phyloP scores from a whole-genome alignment of 345 rosid species.

The Fremontodendron californicum region DNA sequence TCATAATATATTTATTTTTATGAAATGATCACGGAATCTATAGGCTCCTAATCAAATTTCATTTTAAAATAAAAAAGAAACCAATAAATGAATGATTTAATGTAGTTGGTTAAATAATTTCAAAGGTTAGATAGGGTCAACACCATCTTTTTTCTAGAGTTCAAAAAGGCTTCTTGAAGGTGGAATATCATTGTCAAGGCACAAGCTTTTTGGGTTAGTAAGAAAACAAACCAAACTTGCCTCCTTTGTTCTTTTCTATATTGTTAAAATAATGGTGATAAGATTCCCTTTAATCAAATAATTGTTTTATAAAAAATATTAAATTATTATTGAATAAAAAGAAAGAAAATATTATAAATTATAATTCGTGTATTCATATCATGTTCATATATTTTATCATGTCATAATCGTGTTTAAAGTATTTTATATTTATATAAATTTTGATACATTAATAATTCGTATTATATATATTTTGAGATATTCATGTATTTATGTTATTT shows the following conservation, averaged over 20 bases:
- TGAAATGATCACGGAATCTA: background rate
- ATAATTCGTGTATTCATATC: no score
- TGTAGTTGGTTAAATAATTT: background rate
- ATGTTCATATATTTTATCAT: no score
- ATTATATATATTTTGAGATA: no score
- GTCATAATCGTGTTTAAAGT: no score
- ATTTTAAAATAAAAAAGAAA: background rate
- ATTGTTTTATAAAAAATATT: background rate
- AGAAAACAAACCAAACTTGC: constrained; percentile 14
- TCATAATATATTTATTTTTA: no score
- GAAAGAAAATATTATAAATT: background rate
- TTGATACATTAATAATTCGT: no score
- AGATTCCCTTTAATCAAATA: background rate
- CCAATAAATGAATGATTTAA: background rate
- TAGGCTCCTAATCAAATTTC: background rate
- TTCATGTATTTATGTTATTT: no score
- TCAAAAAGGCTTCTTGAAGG: constrained; percentile 16
- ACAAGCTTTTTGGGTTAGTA: constrained; percentile 2
- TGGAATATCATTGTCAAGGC: constrained; percentile 22
- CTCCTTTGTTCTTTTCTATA: constrained; percentile 15
- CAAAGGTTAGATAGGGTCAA: background rate
- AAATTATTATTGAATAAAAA: background rate
- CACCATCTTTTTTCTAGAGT: background rate
- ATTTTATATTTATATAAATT: no score
- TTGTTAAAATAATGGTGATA: background rate